Conservation (phyloP, 225 moss, liverwort and hornwort genomes). For the Antitrichia curtipendula region DNA sequence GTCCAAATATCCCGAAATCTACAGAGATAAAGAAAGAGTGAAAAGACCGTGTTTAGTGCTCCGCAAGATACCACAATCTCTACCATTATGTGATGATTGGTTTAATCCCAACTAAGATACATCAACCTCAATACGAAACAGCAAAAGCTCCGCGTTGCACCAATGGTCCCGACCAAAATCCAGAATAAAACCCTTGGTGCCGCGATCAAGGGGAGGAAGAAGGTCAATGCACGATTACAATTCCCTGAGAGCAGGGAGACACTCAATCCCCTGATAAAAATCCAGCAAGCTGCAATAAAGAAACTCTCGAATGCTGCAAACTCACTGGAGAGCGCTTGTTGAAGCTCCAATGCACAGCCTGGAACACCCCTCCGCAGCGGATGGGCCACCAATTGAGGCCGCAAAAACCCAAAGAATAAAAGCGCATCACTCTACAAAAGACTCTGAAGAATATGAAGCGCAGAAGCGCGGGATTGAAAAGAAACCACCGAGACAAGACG, state of each 20-base stretch:
- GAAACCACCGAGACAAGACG: not conserved
- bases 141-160: no score
- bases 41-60: no score
- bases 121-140: no score
- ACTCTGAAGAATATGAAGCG: not conserved
- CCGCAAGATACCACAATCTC: no score
- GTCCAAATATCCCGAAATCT: no score
- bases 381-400: constrained; percentile 1
- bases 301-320: not conserved
- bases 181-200: not conserved
- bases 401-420: not conserved
- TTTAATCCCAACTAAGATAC: no score
- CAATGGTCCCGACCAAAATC: no score
- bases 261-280: not conserved
- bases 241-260: not conserved
- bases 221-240: not conserved
- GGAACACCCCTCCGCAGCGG: not conserved
- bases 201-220: not conserved
- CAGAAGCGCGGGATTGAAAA: not conserved
- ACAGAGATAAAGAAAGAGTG: no score
- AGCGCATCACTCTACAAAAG: not conserved
- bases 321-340: not conserved
- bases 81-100: no score
- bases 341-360: not conserved
- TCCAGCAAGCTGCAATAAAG: not conserved